These are phyloP conservation scores for Cercospora berteroae DNA, from an alignment of 2,329 filamentous ascomycete species.

Conservation along the genomic window DNA sequence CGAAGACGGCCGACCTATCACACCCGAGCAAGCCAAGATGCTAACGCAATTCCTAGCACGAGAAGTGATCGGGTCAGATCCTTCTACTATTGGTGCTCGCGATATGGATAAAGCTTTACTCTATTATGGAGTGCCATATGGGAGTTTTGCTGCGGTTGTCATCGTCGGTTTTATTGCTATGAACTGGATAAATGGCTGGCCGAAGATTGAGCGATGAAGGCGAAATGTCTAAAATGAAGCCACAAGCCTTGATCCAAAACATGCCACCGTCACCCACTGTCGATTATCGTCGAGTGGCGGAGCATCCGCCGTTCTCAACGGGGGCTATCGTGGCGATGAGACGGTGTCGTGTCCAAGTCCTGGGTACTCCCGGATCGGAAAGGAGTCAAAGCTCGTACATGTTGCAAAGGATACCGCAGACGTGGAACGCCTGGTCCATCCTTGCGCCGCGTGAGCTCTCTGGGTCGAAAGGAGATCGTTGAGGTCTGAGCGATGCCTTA, in stretches of 20 bases:
- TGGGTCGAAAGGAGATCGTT: neutral
- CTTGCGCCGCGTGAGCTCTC: neutral
- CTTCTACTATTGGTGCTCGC: slow-evolving; percentile 7
- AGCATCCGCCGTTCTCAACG: neutral
- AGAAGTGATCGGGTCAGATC: slow-evolving; percentile 28
- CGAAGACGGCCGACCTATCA: slow-evolving; percentile 36
- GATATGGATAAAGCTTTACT: slow-evolving; percentile 22
- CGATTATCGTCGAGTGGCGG: neutral
- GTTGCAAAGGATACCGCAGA: neutral
- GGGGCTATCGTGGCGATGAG: neutral
- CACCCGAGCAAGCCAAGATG: slow-evolving; percentile 35
- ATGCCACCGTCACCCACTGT: neutral
- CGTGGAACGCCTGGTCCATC: neutral
- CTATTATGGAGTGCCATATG: slow-evolving; percentile 34
- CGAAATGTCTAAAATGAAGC: neutral
- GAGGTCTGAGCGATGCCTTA: neutral
- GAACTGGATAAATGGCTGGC: slow-evolving; percentile 42
- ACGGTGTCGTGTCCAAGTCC: neutral
- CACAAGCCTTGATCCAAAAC: neutral
- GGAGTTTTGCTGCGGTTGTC: slow-evolving; percentile 34
- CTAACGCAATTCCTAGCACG: slow-evolving; percentile 33
- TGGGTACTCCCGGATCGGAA: neutral
- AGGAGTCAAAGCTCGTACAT: neutral
- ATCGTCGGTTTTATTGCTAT: slow-evolving; percentile 35
- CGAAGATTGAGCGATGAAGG: slow-evolving; percentile 47